Percentiles rank a stretch among this genome's conserved stretches.
phyloP scores from a whole-genome alignment of 495 filamentous ascomycete genomes.

The Xylaria bambusicola region DNA sequence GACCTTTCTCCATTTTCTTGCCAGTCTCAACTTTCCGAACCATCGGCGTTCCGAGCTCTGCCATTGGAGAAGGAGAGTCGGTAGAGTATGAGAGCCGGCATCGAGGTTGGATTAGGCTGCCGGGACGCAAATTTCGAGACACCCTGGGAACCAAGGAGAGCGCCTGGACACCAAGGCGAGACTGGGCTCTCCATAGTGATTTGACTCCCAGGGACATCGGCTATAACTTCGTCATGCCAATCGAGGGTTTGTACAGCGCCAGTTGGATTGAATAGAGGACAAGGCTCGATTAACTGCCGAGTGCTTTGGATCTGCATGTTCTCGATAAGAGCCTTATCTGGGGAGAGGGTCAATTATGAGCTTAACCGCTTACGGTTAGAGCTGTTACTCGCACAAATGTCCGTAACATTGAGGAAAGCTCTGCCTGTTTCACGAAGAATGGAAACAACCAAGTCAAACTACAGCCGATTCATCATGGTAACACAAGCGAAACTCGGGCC shows the following conservation, averaged over 20 bases:
- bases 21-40: not conserved
- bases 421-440: too few species aligned
- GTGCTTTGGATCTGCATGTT: too few species aligned
- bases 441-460: too few species aligned
- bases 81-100: slow-evolving; percentile 10
- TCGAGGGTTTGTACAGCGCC: slow-evolving; percentile 2
- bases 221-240: slow-evolving; percentile 34
- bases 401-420: too few species aligned
- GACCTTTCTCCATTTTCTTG: not conserved
- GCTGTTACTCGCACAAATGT: too few species aligned
- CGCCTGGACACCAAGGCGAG: slow-evolving; percentile 21
- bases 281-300: too few species aligned
- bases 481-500: too few species aligned
- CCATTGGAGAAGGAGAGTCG: not conserved
- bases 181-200: slow-evolving; percentile 37
- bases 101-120: slow-evolving; percentile 6
- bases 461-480: too few species aligned
- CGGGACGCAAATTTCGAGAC: slow-evolving; percentile 16
- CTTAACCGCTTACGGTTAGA: too few species aligned
- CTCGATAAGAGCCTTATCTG: slow-evolving; percentile 9
- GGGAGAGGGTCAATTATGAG: too few species aligned
- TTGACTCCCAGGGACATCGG: slow-evolving; percentile 48
- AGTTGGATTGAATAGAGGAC: not conserved
- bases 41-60: not conserved
- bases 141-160: slow-evolving; percentile 41